Percentiles rank a stretch among this genome's conserved stretches.
These are phyloP conservation scores for Lichtheimia ornata DNA, from an alignment of 371 early-diverging fungal genomes.

Conservation along the genomic window DNA sequence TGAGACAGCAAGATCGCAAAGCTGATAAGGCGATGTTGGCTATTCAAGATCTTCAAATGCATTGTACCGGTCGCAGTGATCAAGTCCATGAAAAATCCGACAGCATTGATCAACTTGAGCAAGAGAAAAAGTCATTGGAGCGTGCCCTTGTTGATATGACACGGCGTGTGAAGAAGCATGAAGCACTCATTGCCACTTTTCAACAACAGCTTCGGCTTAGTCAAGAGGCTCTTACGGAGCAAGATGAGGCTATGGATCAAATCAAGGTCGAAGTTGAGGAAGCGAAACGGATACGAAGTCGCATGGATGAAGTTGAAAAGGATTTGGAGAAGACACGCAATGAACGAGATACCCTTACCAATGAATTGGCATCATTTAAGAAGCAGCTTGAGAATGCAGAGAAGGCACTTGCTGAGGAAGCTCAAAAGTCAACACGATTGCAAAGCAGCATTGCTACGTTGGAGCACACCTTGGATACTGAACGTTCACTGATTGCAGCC, in stretches of 20 bases:
- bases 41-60: constrained; percentile 33
- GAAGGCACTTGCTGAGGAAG: constrained; percentile 14
- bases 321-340: not conserved
- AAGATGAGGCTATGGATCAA: not conserved
- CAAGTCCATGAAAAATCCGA: constrained; percentile 21
- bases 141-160: constrained; percentile 10
- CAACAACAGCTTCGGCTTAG: not conserved
- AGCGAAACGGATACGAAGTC: not conserved
- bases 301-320: not conserved
- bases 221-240: not conserved
- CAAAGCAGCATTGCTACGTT: constrained; percentile 26
- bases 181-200: not conserved
- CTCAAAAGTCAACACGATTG: constrained; percentile 20
- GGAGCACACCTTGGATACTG: constrained; percentile 26
- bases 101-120: constrained; percentile 4
- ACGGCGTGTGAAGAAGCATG: not conserved
- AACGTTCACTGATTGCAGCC: constrained; percentile 21
- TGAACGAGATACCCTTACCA: not conserved
- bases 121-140: constrained; percentile 1
- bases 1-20: constrained; percentile 36
- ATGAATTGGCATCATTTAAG: not conserved
- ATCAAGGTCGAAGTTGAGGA: not conserved
- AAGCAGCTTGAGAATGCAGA: constrained; percentile 18
- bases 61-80: constrained; percentile 37
- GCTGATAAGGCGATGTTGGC: constrained; percentile 28